Evolutionary conservation across 176 grass and related monocot genomes (phyloP).

Genomic region (Triticum aestivum): DNA sequence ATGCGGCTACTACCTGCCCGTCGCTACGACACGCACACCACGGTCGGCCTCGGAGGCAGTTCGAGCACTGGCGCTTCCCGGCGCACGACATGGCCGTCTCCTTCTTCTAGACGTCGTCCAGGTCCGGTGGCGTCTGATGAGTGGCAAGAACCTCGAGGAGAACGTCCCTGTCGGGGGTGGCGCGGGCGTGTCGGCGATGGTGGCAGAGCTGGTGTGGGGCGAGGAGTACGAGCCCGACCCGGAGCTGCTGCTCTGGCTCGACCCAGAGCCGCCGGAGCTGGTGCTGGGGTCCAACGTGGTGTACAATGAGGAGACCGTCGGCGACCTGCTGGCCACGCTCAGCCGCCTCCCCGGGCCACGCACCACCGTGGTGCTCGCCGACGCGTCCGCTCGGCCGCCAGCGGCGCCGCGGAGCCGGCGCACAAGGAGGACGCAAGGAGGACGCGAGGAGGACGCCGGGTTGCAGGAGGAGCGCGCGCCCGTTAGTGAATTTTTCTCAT

Average conservation of each 20-base stretch:
- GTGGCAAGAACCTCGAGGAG: slow-evolving; percentile 50
- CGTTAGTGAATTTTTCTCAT: too few relatives aligned
- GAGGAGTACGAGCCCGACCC: slow-evolving; percentile 50
- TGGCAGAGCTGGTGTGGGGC: slow-evolving; percentile 67
- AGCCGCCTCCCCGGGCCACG: slow-evolving; percentile 50
- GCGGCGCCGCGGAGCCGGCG: slow-evolving; percentile 9
- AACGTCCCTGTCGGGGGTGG: slow-evolving; percentile 35
- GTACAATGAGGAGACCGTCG: slow-evolving; percentile 72
- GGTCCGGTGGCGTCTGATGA: too few relatives aligned
- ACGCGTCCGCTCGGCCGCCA: slow-evolving; percentile 66
- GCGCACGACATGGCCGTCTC: too few relatives aligned
- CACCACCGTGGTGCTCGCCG: slow-evolving; percentile 76
- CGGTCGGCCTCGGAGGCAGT: too few relatives aligned
- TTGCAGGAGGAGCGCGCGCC: background rate
- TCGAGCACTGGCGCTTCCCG: too few relatives aligned
- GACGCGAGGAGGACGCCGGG: background rate
- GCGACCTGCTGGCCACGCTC: slow-evolving; percentile 51
- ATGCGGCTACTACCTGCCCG: too few relatives aligned
- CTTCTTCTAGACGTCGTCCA: too few relatives aligned
- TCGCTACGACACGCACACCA: too few relatives aligned
- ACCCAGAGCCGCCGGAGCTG: slow-evolving; percentile 49
- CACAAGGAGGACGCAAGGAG: background rate
- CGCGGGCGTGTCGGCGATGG: slow-evolving; percentile 42
- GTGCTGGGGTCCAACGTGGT: slow-evolving; percentile 84
- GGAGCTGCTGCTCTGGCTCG: slow-evolving; percentile 24